Evolutionary conservation across 371 early-diverging fungal genomes (phyloP), one percentile per base, ranked within the genome.

Genomic region (Mortierella sp.): DNA sequence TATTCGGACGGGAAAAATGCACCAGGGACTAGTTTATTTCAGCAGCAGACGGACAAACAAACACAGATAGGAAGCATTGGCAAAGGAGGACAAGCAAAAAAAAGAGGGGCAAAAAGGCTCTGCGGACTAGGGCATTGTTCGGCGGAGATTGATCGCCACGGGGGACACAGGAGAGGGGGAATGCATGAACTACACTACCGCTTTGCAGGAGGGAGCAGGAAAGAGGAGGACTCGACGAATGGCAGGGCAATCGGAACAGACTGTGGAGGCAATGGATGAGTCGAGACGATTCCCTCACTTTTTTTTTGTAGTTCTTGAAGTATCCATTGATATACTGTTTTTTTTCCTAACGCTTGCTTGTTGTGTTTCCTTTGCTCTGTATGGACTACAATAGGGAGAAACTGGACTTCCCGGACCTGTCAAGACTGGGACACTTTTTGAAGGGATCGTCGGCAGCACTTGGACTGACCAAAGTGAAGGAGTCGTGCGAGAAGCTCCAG

Each of bases 371-470:
- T 39, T 63, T 70, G n/a, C 26, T 45, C 4, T 43, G 14, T 44
- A n/a, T 45, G 11, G 45, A 24, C n/a, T 45, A 22, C 13, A 47
- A 26, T 85, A 95, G 95, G 74, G 72, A 86, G 48, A 88, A 79
- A 44, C 89, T 93, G 63, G 93, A 97, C 78, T 87, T 97, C 16
- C 72, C 80, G 0, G 88, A 90, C 75, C 88, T 97, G 14, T 95
- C 95, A 26, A 87, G 92, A 52, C 89, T 95, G 45, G 98, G 97
- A 4, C 98, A 97, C 76, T 97, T 95, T 77, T 88, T 97, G 61
- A 97, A 97, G 79, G 98, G 98, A 22, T 94, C 94, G 68, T 96
- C 97, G 29, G 96, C 96, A 19, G 94, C 96, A 7, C 90, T 97
- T 55, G 98, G 98, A 13, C 85, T 97, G 53, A 92, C 85, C 70